These are phyloP conservation scores for Fusarium austroafricanum DNA, from an alignment of 2,329 filamentous ascomycete genomes.

Conservation along the genomic window DNA sequence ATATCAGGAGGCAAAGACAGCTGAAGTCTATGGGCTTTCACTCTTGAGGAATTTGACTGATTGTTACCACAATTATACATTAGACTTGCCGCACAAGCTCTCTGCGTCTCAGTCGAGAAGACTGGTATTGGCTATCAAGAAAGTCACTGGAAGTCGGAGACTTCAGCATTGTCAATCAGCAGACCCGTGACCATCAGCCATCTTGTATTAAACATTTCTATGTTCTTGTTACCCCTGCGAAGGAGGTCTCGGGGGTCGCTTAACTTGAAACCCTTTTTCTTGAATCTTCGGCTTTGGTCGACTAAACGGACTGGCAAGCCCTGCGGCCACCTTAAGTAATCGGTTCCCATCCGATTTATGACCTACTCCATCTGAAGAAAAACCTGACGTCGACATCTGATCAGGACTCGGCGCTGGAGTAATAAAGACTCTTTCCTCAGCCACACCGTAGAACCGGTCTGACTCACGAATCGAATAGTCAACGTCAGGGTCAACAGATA, in stretches of 20 bases:
- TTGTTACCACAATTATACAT: too few species aligned
- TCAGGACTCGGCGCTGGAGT: background rate
- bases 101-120: too few species aligned
- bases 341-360: accelerated
- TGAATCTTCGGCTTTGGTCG: background rate
- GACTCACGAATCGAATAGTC: background rate
- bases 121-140: too few species aligned
- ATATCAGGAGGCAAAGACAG: background rate
- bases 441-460: background rate
- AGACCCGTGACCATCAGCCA: too few species aligned
- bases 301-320: background rate
- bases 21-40: background rate
- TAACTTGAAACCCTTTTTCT: background rate
- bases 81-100: too few species aligned
- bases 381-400: accelerated
- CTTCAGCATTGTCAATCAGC: too few species aligned
- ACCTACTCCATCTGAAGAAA: accelerated
- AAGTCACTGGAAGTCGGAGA: too few species aligned
- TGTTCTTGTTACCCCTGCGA: too few species aligned
- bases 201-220: too few species aligned
- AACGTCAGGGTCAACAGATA: background rate
- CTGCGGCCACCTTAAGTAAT: background rate
- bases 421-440: background rate
- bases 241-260: background rate
- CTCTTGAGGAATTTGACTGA: too few species aligned